These are phyloP conservation scores for Colletotrichum abscissum DNA, from an alignment of 2,329 filamentous ascomycete species.

Conservation along the genomic window DNA sequence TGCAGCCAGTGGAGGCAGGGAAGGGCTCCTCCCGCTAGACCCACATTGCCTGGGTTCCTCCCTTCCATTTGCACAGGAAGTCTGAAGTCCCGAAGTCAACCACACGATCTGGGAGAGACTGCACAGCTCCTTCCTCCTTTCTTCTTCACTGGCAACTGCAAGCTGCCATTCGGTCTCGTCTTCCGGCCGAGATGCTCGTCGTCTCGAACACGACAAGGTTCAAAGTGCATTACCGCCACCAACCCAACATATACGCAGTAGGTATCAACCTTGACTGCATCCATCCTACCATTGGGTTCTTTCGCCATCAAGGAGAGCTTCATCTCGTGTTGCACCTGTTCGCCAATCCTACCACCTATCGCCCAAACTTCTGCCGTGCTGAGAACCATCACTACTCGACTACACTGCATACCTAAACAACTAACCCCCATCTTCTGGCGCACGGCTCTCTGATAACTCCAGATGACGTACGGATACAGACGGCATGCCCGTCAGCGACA, in stretches of 20 bases:
- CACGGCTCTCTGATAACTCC: slow-evolving; percentile 1
- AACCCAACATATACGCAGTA: too few relatives aligned
- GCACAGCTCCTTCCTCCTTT: too few relatives aligned
- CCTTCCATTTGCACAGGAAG: not conserved
- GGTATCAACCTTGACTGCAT: not conserved
- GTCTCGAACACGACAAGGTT: not conserved
- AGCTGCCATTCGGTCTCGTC: not conserved
- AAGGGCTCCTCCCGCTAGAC: slow-evolving; percentile 14
- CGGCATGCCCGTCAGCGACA: not conserved
- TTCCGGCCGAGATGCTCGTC: not conserved
- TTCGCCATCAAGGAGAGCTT: not conserved
- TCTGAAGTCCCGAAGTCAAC: too few relatives aligned
- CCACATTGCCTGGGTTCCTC: slow-evolving; percentile 11
- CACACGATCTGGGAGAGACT: not conserved
- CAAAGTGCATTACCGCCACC: not conserved
- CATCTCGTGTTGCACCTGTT: slow-evolving; percentile 8
- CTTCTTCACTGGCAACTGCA: not conserved
- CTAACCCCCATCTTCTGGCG: not conserved
- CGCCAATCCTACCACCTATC: slow-evolving; percentile 8
- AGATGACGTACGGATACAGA: slow-evolving; percentile 12
- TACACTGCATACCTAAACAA: too few relatives aligned
- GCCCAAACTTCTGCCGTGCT: slow-evolving; percentile 6
- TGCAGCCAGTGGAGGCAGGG: slow-evolving; percentile 18
- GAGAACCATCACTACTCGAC: slow-evolving; percentile 6
- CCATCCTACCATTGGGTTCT: not conserved